These are phyloP conservation scores for Colletotrichum endophyticum DNA, from an alignment of 2,329 filamentous ascomycete genomes.

Conservation along the genomic window DNA sequence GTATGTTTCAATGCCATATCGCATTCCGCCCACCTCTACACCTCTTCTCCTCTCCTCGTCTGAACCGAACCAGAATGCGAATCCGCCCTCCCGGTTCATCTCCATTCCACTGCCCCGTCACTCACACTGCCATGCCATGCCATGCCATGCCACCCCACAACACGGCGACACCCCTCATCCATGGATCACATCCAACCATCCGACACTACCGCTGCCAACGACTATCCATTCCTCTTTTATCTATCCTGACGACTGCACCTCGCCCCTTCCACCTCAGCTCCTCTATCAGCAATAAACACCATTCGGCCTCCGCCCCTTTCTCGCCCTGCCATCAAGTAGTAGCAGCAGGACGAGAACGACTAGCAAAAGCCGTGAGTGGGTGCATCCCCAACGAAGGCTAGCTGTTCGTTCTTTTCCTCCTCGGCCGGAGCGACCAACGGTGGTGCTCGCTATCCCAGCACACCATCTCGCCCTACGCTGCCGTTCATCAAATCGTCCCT, in stretches of 20 bases:
- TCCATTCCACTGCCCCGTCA: background rate
- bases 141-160: background rate
- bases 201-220: background rate
- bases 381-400: background rate
- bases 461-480: background rate
- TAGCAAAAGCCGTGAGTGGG: background rate
- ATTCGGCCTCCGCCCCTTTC: background rate
- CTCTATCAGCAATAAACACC: background rate
- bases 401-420: background rate
- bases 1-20: background rate
- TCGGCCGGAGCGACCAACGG: background rate
- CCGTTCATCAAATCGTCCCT: background rate
- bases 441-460: background rate
- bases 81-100: background rate
- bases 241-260: background rate
- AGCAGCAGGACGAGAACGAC: background rate
- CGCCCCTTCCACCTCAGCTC: background rate
- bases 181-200: background rate
- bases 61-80: background rate
- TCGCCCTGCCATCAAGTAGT: background rate
- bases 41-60: background rate
- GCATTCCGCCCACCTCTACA: background rate
- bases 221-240: background rate
- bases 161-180: background rate
- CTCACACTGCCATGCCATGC: background rate